A percentile compares a stretch with the other conserved stretches of the same genome.
Conservation (phyloP, 208 protist genomes). For the Acanthamoeba rhysodes region DNA sequence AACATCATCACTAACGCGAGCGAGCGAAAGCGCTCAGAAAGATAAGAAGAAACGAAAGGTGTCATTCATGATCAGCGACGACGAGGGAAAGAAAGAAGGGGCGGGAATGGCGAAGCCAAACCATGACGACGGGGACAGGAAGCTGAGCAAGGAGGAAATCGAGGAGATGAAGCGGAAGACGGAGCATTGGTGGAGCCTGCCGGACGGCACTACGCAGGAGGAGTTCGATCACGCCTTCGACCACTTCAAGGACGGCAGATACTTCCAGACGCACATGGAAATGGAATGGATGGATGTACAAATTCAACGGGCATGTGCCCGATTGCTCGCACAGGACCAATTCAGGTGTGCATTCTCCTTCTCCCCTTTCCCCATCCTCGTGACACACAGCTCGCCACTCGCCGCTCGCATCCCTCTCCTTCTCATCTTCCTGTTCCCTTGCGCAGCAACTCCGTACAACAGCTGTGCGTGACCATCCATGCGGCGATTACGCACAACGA, state of each 20-base stretch:
- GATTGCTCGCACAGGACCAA: background rate
- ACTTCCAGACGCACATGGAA: background rate
- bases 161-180: conserved; percentile 50
- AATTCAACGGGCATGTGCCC: background rate
- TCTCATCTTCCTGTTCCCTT: background rate
- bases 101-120: background rate
- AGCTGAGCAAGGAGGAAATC: background rate
- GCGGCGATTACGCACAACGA: background rate
- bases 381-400: background rate
- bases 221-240: background rate
- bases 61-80: background rate
- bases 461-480: background rate
- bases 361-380: background rate
- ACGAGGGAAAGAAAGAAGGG: background rate
- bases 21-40: background rate
- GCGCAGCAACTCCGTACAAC: background rate
- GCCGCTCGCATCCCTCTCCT: background rate
- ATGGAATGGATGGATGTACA: conserved; percentile 28
- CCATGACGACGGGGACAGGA: background rate
- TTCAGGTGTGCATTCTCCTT: background rate
- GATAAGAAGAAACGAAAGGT: conserved; percentile 53
- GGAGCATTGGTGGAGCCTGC: conserved; percentile 40
- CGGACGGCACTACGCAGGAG: background rate
- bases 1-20: background rate
- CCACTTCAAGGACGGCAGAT: conserved; percentile 17